A percentile compares a stretch with the other conserved stretches of the same genome.
These are phyloP conservation scores for Umbelopsis isabellina DNA, from an alignment of 192 early-diverging fungal genomes.

Conservation along the genomic window DNA sequence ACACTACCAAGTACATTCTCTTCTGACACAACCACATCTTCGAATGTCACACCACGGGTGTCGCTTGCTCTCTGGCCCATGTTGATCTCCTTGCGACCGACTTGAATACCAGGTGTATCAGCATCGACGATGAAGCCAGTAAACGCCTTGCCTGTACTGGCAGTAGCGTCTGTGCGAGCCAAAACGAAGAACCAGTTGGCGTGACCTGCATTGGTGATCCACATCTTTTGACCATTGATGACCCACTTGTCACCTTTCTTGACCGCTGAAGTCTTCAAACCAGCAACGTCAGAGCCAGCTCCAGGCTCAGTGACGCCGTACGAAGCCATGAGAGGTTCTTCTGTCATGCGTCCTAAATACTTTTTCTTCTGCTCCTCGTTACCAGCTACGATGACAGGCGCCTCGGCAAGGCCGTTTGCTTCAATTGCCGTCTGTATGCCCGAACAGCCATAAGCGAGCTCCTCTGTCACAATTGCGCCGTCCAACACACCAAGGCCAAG, in stretches of 20 bases:
- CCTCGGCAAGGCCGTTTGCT: constrained; percentile 93
- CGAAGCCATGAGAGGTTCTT: constrained; percentile 93
- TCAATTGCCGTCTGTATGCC: constrained; percentile 95
- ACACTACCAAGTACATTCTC: constrained; percentile 76
- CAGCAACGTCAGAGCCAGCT: constrained; percentile 78
- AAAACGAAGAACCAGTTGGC: constrained; percentile 98
- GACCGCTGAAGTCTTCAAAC: constrained; percentile 68
- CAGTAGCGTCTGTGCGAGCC: constrained; percentile 83
- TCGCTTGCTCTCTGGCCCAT: constrained; percentile 96
- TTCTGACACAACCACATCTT: constrained; percentile 80
- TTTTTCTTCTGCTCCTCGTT: constrained; percentile 92
- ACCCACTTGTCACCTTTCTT: constrained; percentile 83
- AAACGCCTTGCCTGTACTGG: constrained; percentile 84
- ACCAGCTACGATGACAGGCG: constrained; percentile 86
- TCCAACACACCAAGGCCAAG: constrained; percentile 88
- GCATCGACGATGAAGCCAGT: constrained; percentile 96
- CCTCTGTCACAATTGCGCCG: constrained; percentile 85
- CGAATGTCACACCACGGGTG: constrained; percentile 88
- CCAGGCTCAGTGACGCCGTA: constrained; percentile 89
- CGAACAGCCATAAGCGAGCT: constrained; percentile 91
- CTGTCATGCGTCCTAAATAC: constrained; percentile 96
- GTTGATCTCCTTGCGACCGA: constrained; percentile 95
- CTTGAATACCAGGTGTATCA: constrained; percentile 84
- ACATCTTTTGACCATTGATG: constrained; percentile 93
- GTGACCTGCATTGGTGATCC: constrained; percentile 96